Conservation (phyloP, 768 basidiomycete genomes). For the Cystoderma amianthinum region DNA sequence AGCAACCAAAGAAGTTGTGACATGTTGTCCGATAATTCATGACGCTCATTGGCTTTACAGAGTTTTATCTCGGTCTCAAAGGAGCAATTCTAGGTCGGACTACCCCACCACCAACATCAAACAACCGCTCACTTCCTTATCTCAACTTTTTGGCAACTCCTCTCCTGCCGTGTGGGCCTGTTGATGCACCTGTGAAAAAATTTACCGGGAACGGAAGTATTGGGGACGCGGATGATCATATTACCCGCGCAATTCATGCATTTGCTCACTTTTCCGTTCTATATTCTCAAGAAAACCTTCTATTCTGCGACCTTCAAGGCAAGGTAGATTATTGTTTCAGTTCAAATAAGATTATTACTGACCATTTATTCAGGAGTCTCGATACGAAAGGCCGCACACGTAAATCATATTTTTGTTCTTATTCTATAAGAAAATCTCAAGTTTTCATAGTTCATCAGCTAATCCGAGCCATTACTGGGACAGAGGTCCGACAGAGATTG, state of each 20-base stretch:
- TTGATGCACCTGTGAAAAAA: constrained; percentile 13
- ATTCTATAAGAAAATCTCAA: too few species aligned
- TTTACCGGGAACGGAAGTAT: constrained; percentile 20
- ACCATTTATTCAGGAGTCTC: constrained; percentile 5
- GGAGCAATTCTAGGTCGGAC: constrained; percentile 13
- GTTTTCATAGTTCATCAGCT: too few species aligned
- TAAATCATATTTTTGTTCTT: constrained; percentile 15
- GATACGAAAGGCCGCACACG: constrained; percentile 12
- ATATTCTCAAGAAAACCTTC: constrained; percentile 11
- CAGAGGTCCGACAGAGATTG: too few species aligned
- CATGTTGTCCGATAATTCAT: background rate
- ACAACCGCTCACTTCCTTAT: constrained; percentile 7
- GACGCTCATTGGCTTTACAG: constrained; percentile 7
- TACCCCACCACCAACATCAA: constrained; percentile 1
- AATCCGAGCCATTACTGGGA: too few species aligned
- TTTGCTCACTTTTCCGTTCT: constrained; percentile 19
- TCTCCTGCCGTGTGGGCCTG: constrained; percentile 14
- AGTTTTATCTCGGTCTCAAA: constrained; percentile 18
- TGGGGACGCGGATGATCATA: constrained; percentile 11
- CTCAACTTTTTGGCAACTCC: constrained; percentile 17
- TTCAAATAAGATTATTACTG: background rate
- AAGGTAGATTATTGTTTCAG: background rate
- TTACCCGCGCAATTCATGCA: constrained; percentile 16
- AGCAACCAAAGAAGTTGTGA: constrained; percentile 3
- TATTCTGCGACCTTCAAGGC: constrained; percentile 22